Conservation (phyloP, 768 basidiomycete species). For the Suillus subalutaceus region DNA sequence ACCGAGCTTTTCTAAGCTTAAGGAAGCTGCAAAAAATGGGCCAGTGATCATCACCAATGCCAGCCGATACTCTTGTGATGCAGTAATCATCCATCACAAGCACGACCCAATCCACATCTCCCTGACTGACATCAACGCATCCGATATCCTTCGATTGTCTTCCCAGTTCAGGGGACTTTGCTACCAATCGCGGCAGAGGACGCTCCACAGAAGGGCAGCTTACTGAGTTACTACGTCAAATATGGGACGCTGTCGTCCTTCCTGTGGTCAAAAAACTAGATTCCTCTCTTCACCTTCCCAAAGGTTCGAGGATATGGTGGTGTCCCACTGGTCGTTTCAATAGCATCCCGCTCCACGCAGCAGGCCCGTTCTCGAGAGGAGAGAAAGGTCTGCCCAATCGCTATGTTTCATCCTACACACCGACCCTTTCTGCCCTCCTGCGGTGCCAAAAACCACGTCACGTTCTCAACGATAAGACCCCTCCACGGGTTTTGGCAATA, state of each 20-base stretch:
- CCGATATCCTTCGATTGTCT: not conserved
- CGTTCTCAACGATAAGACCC: conserved; percentile 10
- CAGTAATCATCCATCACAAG: conserved; percentile 22
- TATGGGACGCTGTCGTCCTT: conserved; percentile 33
- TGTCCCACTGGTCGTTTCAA: conserved; percentile 34
- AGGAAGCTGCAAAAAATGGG: conserved; percentile 31
- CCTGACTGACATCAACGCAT: conserved; percentile 20
- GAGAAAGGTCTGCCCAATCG: conserved; percentile 15
- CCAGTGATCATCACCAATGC: conserved; percentile 41
- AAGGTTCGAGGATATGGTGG: conserved; percentile 33
- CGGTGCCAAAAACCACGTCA: conserved; percentile 21
- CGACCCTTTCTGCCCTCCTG: conserved; percentile 27
- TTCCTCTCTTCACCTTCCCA: conserved; percentile 8
- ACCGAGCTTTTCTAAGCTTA: conserved; percentile 27
- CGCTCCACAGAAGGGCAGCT: conserved; percentile 11
- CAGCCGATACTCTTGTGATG: conserved; percentile 24
- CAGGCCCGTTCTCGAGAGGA: conserved; percentile 31
- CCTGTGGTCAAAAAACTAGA: conserved; percentile 27
- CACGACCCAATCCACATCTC: conserved; percentile 22
- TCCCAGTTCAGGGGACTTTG: not conserved
- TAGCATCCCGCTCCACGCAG: conserved; percentile 44
- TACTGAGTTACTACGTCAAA: conserved; percentile 18
- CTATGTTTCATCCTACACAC: conserved; percentile 33
- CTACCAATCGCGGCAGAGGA: not conserved
- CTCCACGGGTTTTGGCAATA: conserved; percentile 24